Conservation (phyloP, 192 early-diverging fungal species). For the Coemansia sp. region DNA sequence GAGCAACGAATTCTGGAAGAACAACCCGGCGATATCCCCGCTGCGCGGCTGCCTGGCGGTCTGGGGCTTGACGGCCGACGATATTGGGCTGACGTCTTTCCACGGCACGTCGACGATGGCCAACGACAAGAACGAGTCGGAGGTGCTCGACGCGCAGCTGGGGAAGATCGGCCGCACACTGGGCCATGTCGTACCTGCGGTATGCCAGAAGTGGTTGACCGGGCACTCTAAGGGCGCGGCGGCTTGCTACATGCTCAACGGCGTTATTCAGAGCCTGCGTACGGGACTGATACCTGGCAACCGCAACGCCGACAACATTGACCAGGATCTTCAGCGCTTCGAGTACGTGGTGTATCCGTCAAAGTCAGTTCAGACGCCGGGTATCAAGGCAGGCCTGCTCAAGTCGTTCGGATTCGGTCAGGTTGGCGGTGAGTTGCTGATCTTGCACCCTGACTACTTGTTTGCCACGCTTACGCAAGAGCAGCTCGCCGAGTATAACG, state of each 20-base stretch:
- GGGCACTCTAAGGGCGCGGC: constrained; percentile 91
- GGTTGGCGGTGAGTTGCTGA: constrained; percentile 64
- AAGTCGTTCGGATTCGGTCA: constrained; percentile 76
- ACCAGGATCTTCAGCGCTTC: constrained; percentile 65
- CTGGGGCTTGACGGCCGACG: constrained; percentile 88
- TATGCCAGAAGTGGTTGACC: constrained; percentile 93
- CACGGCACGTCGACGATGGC: constrained; percentile 94
- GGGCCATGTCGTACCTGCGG: constrained; percentile 77
- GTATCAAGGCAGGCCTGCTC: constrained; percentile 67
- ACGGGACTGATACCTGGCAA: constrained; percentile 91
- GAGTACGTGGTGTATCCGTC: constrained; percentile 83
- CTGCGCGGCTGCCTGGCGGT: constrained; percentile 83
- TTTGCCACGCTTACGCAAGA: constrained; percentile 39
- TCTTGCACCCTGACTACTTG: constrained; percentile 68
- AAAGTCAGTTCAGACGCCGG: constrained; percentile 64
- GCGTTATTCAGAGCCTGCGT: constrained; percentile 79
- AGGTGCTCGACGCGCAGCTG: constrained; percentile 83
- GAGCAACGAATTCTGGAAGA: constrained; percentile 80
- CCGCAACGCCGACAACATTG: constrained; percentile 65
- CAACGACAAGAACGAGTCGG: constrained; percentile 95
- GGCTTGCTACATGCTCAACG: constrained; percentile 94
- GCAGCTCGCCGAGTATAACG: constrained; percentile 24
- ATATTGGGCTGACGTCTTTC: constrained; percentile 92
- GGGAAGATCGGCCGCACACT: constrained; percentile 81
- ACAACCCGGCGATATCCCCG: constrained; percentile 74